Base-by-base conservation (phyloP, 176 grass and related monocot species). In the Aegilops bicornis region DNA sequence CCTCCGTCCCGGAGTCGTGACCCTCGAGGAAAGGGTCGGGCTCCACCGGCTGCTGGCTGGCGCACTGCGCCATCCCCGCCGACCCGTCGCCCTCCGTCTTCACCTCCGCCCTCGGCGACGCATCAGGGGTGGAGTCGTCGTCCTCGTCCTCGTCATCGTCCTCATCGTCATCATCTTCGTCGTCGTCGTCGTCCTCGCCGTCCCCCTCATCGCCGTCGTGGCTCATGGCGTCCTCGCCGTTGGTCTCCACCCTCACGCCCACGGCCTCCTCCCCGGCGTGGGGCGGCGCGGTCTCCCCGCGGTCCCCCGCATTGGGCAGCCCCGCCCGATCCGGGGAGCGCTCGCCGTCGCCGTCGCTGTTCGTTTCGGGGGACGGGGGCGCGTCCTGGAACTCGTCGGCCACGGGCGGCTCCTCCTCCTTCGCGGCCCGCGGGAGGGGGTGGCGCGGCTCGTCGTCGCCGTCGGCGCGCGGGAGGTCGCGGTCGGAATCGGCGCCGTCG, bases 1-100 rank as follows among this genome's bases (percentile, higher is more conserved):
- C 92, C 83, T 99, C 97, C 50, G 92, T 91, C 8, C 97, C 97
- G 36, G 97, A 97, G 81, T 94, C 94, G 13, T 99, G 87, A 8
- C 97, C 97, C 3, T 97, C 94, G 73, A 99, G 88, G 77, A 96
- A 99, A 32, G 86, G 86, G 73, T 89, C 86, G 47, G 73, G 80
- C 70, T 83, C 87, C 62, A 73, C 79, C 48, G 77, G 80, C 77
- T 85, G 90, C 77, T 85, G 90, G 77, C 64, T 85, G 27, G 82
- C 73, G 59, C 86, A 80, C 66, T 79, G 88, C 22, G 54, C 60
- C 77, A 88, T 10, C 62, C 77, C 89, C 19, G 39, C 12, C 50
- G 89, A 81, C 52, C 69, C 70, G n/a, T 91, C 82, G 63, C 82
- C 89, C 30, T 91, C 89, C 32, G 45, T 25, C 84, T 87, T 87